phyloP scores from a whole-genome alignment of 139 green algal genomes.

The Volvox reticuliferus region DNA sequence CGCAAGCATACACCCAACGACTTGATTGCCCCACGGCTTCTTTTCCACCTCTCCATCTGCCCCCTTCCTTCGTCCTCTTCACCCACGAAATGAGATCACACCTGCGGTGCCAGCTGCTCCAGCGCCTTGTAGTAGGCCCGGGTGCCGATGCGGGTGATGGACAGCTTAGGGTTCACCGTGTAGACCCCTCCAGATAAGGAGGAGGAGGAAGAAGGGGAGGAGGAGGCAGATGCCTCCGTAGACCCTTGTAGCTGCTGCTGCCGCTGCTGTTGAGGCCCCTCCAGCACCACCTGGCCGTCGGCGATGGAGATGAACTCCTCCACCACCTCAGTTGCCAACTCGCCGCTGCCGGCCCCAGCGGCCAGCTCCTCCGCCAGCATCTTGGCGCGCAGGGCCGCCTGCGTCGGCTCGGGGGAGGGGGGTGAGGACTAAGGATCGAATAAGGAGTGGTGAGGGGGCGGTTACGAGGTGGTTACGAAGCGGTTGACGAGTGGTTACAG shows the following conservation, averaged over 20 bases:
- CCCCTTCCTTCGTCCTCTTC: too few species aligned
- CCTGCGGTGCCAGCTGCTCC: slow-evolving; percentile 72
- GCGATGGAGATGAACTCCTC: slow-evolving; percentile 96
- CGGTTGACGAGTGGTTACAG: too few species aligned
- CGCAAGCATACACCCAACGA: too few species aligned
- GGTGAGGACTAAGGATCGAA: too few species aligned
- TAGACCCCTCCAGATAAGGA: slow-evolving; percentile 30
- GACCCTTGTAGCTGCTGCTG: not conserved
- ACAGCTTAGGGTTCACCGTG: slow-evolving; percentile 69
- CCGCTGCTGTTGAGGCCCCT: not conserved
- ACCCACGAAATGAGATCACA: too few species aligned
- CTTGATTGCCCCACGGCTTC: too few species aligned
- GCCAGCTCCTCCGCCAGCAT: slow-evolving; percentile 53
- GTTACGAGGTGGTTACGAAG: too few species aligned
- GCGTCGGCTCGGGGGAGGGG: too few species aligned
- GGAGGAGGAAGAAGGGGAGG: too few species aligned
- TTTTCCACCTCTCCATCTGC: too few species aligned
- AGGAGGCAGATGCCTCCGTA: too few species aligned
- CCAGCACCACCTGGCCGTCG: slow-evolving; percentile 83
- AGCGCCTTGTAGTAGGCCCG: slow-evolving; percentile 79
- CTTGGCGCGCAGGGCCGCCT: slow-evolving; percentile 46
- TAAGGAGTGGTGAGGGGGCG: too few species aligned
- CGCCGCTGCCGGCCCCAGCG: not conserved
- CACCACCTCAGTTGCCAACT: slow-evolving; percentile 76
- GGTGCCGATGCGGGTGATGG: slow-evolving; percentile 83